Percentiles rank a stretch among this genome's conserved stretches.
Conservation (phyloP, 2,329 filamentous ascomycete species). For the Botrytis cinerea region DNA sequence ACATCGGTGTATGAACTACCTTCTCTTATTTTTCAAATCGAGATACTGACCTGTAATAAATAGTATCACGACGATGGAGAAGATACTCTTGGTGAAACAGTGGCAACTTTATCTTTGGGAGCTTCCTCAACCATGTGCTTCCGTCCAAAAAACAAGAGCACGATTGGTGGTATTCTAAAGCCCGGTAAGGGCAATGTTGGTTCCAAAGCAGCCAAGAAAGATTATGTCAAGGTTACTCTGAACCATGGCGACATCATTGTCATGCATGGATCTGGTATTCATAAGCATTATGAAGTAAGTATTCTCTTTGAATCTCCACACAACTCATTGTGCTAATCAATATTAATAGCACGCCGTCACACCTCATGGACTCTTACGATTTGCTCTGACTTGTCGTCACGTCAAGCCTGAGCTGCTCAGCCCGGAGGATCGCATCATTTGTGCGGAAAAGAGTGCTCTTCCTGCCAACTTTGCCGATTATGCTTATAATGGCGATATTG, state of each 20-base stretch:
- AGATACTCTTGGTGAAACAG: slow-evolving; percentile 59
- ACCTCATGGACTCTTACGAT: slow-evolving; percentile 53
- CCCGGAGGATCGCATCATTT: slow-evolving; percentile 30
- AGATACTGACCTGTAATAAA: slow-evolving; percentile 24
- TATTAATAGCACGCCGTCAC: slow-evolving; percentile 52
- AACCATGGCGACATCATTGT: slow-evolving; percentile 65
- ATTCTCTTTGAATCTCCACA: too few species aligned
- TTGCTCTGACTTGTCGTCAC: slow-evolving; percentile 58
- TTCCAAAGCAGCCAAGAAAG: slow-evolving; percentile 37
- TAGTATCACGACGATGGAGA: slow-evolving; percentile 70
- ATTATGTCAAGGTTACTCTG: slow-evolving; percentile 47
- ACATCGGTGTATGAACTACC: slow-evolving; percentile 52
- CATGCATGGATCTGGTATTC: slow-evolving; percentile 62
- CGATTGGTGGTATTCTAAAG: slow-evolving; percentile 27
- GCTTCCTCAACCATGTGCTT: slow-evolving; percentile 52
- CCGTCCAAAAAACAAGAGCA: slow-evolving; percentile 51
- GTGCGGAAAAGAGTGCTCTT: slow-evolving; percentile 31
- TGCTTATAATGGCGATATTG: slow-evolving; percentile 40
- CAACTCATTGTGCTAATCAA: slow-evolving; percentile 30
- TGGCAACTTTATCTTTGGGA: slow-evolving; percentile 63
- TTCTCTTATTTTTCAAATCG: background rate
- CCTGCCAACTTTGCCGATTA: slow-evolving; percentile 40
- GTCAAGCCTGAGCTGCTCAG: slow-evolving; percentile 50
- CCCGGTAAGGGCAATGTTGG: background rate
- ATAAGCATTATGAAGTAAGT: slow-evolving; percentile 58